Base-by-base conservation (phyloP, 2,329 filamentous ascomycete species). In the Alternaria angustiovoidea region DNA sequence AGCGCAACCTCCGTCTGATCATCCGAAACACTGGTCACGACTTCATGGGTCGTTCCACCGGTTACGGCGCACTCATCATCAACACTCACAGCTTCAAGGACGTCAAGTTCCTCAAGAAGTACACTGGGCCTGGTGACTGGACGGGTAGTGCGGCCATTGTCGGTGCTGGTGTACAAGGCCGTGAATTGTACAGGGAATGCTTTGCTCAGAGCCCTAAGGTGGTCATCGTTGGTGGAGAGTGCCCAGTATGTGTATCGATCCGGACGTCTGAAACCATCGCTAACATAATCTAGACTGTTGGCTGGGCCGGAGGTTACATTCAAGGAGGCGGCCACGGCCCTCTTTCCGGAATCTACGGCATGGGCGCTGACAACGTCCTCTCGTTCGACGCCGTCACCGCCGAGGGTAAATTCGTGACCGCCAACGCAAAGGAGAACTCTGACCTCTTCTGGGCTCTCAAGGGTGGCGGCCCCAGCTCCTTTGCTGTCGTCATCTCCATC, bases 251-350 rank as follows among this genome's bases (percentile, higher is more conserved):
- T 63, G 34, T 39, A 5, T 12, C 5, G 16, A 14, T 5, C 7
- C 7, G 24, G 16, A 18, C 30, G 2, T 12, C 3, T 7, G 14
- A 9, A 11, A 7, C 43, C 51, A 14, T 42, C 14, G 54, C 67
- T 63, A 57, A 63, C 26, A 3, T 30, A 20, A 20, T 20, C 12
- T 22, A 75, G 71, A 77, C 76, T 53, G 78, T 81, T 22, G 77
- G 76, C 24, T 76, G 78, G 61, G 78, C 68, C 9, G 81, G 80
- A n/a, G 80, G 80, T 1, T 82, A 80, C 58, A 74, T 78, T 24
- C 78, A 80, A 56, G 79, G 79, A 39, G 81, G 79, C 49, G 81
- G 81, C 7, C 79, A 82, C 56, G 80, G 80, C 2, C 78, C 80
- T 0, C 57, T 82, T 26, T 67, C 74, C 5, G 66, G 67, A 14